Base-by-base conservation (phyloP, 805 yeast species). In the Candida sithepensis region DNA sequence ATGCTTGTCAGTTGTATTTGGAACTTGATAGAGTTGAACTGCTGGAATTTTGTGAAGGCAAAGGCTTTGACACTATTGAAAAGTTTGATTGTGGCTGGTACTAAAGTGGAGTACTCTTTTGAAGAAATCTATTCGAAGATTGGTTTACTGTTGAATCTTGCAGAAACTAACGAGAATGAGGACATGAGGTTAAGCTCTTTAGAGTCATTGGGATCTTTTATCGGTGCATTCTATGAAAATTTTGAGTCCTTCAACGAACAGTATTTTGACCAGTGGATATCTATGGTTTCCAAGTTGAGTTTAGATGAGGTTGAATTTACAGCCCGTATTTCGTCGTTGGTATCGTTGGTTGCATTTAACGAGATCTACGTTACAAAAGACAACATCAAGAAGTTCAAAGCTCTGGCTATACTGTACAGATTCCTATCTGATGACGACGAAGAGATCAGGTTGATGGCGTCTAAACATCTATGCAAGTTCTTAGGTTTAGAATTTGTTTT, bases 341-440 rank as follows among this genome's bases (percentile, higher is more conserved):
- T 58, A 2, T 75, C 85, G 0, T 54, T 78, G 4, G 50, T 63
- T 22, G 67, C 71, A 20, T 74, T 60, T 45, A 48, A 53, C 41
- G 47, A 49, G 26, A 45, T 52, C 1, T 48, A 44, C 13, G 18
- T n/a, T n/a, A 3, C 9, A 32, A n/a, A 20, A 45, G 51, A 2
- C n/a, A 23, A 40, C 3, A 24, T 41, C 13, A 48, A 47, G 1
- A 19, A 32, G 2, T 32, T 48, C 13, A 44, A 45, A 16, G 57
- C 51, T 4, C 20, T 51, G 7, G 43, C 59, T n/a, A 43, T 52
- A 7, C 43, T 74, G 0, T 71, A 70, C 48, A 59, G 64, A 13
- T 72, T 68, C 51, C 59, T 84, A 21, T 66, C 66, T 44, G 96
- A 88, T 63, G 96, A 88, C 56, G 92, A 85, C 54, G 78, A 72